phyloP scores from a whole-genome alignment of 805 yeast species.

The Wickerhamomyces rabaulensis region DNA sequence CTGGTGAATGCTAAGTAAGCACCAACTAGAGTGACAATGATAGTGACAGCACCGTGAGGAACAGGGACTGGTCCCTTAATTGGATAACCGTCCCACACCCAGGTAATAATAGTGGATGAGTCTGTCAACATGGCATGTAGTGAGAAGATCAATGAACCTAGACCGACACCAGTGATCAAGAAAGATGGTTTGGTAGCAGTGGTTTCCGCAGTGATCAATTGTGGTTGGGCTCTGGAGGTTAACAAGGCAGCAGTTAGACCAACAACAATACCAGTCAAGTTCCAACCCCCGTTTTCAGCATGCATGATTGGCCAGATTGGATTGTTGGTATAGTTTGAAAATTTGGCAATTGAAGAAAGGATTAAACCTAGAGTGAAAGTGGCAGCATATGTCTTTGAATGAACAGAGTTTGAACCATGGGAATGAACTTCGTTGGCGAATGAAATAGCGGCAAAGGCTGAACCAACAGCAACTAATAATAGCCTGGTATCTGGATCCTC shows the following conservation, averaged over 20 bases:
- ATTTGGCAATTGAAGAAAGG: conserved; percentile 69
- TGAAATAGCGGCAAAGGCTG: conserved; percentile 55
- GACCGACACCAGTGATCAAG: conserved; percentile 54
- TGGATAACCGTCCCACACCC: conserved; percentile 97
- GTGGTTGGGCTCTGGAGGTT: conserved; percentile 36
- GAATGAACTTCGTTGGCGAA: conserved; percentile 33
- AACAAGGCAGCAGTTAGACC: conserved; percentile 63
- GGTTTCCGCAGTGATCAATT: not conserved
- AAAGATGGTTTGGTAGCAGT: conserved; percentile 37
- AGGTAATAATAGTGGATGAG: conserved; percentile 77
- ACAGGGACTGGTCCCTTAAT: conserved; percentile 82
- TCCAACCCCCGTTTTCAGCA: conserved; percentile 79
- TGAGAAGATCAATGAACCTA: conserved; percentile 72
- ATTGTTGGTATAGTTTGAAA: conserved; percentile 74
- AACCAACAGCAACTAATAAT: conserved; percentile 59
- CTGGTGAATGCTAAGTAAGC: conserved; percentile 36
- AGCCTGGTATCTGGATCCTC: conserved; percentile 68
- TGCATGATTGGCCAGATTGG: conserved; percentile 97
- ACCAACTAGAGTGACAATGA: conserved; percentile 57
- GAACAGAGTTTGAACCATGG: conserved; percentile 18
- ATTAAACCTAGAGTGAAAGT: conserved; percentile 70
- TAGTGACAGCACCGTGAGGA: conserved; percentile 67
- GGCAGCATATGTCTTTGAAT: conserved; percentile 32
- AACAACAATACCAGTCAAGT: conserved; percentile 57
- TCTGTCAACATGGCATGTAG: conserved; percentile 75